A percentile compares a stretch with the other conserved stretches of the same genome.
These are phyloP conservation scores for Dendrobium catenatum DNA, from an alignment of 106 monocot genomes.

Conservation along the genomic window DNA sequence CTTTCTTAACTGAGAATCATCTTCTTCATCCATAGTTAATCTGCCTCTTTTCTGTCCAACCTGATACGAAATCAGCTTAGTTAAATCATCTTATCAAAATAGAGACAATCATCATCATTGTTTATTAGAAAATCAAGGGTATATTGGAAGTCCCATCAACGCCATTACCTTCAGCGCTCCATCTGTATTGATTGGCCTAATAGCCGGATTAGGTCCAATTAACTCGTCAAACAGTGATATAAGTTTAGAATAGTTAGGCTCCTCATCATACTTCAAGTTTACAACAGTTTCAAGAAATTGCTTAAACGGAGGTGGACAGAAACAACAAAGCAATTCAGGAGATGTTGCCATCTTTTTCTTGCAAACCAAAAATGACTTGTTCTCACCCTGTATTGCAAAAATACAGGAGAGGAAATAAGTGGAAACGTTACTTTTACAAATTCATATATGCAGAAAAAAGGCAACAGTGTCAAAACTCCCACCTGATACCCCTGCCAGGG, in stretches of 20 bases:
- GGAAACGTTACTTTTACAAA: background rate
- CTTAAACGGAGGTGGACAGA: conserved; percentile 66
- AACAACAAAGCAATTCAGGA: conserved; percentile 62
- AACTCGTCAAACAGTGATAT: conserved; percentile 71
- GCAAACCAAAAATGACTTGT: conserved; percentile 79
- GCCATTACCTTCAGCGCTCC: conserved; percentile 65
- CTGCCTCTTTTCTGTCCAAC: conserved; percentile 85
- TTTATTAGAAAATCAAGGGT: background rate
- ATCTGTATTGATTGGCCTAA: conserved; percentile 73
- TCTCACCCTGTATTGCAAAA: conserved; percentile 57
- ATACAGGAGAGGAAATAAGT: background rate
- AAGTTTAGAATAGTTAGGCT: conserved; percentile 70
- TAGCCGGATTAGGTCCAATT: conserved; percentile 70
- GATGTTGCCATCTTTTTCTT: conserved; percentile 87
- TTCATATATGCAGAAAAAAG: conserved; percentile 3
- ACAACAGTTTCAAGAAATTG: conserved; percentile 79
- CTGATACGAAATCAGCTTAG: conserved; percentile 30
- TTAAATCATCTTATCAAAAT: background rate
- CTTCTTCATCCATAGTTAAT: conserved; percentile 56
- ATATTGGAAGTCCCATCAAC: background rate
- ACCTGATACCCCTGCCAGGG: conserved; percentile 98
- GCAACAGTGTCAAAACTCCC: background rate
- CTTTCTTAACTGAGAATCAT: conserved; percentile 58
- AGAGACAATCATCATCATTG: background rate
- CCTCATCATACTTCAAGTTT: conserved; percentile 81